Base-by-base conservation (phyloP, 225 moss, liverwort and hornwort species). In the Straminergon stramineum region DNA sequence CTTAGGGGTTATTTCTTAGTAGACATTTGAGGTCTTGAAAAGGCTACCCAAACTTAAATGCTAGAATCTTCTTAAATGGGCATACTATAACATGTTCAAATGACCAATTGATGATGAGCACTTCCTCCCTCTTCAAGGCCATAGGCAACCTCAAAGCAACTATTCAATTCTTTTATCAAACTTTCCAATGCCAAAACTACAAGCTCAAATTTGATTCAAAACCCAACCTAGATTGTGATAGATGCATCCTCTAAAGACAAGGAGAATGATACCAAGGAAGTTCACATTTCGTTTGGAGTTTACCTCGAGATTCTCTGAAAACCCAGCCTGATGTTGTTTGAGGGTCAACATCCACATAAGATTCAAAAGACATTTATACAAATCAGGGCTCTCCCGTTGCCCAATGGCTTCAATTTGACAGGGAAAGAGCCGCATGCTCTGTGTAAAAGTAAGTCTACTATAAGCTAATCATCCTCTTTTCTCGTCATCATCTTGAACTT, bases 401-500 rank as follows among this genome's bases (percentile, higher is more conserved):
- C 67, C 89, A 85, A 91, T 76, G 32, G 76, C 82, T 87, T 89
- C 87, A 85, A 88, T 85, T 91, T 83, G 85, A 82, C 83, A 85
- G 82, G 87, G 89, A 81, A 89, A 77, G 58, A 88, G 64, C 83
- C 85, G 74, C 83, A 86, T 83, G 81, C 89, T 85, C 89, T 82
- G 83, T 90, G 73, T 85, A 71, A 77, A 91, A 65, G 57, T 62
- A 73, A 83, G 48, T 58, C 51, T 75, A 63, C 83, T 84, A 87
- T 5, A 81, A 81, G 75, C 90, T 92, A 85, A 76, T 87, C 79
- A 24, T 77, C 68, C 81, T 90, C 86, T 43, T 86, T 86, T 90
- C 27, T 92, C 92, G 52, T 92, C 92, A 92, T 90, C 87, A 90
- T 92, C 92, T 84, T 87, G 90, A 90, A 89, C 92, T 90, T 76